Evolutionary conservation across 345 rosid species (phyloP).

Genomic region (Eucalyptus erythrocorys): DNA sequence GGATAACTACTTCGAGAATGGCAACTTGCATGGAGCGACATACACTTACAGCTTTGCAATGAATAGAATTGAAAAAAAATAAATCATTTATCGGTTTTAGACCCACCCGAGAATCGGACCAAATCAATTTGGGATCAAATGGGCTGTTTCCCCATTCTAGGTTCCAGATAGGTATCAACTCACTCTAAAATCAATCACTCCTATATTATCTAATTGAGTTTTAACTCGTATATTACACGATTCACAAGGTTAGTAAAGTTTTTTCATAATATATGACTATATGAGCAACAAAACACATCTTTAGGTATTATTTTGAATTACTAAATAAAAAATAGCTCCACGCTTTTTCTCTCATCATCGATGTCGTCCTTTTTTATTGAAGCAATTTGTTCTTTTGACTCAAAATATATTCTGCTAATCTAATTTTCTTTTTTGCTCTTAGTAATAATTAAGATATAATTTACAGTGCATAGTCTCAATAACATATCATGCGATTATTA

Average conservation of each 20-base stretch:
- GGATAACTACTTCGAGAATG: not conserved
- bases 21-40: not conserved
- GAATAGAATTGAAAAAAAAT: not conserved
- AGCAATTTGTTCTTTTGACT: not conserved
- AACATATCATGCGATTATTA: not conserved
- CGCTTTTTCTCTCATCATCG: not conserved
- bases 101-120: rapidly evolving
- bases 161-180: not conserved
- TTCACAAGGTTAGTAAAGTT: not conserved
- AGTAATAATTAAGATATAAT: not conserved
- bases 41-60: not conserved
- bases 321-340: not conserved
- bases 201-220: too few species aligned
- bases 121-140: rapidly evolving
- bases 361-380: not conserved
- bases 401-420: rapidly evolving
- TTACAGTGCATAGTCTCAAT: too few species aligned
- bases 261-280: not conserved
- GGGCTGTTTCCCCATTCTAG: rapidly evolving
- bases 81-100: not conserved
- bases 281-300: not conserved
- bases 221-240: too few species aligned
- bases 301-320: not conserved
- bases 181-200: not conserved
- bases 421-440: not conserved